phyloP scores from a whole-genome alignment of 2,329 filamentous ascomycete genomes.

The Phoma sp. region DNA sequence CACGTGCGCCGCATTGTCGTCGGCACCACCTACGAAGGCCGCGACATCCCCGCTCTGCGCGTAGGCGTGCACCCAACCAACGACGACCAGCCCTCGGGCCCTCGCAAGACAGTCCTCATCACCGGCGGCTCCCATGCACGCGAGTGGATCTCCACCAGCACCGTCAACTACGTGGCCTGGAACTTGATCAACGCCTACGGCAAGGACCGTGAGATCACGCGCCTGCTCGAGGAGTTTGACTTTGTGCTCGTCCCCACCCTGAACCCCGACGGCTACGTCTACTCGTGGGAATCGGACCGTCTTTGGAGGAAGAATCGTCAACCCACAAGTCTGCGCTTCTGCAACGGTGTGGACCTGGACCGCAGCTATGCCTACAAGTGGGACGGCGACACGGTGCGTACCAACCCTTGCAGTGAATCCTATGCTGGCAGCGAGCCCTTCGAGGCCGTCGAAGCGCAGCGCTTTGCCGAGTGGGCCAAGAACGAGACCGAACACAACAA shows the following conservation, averaged over 20 bases:
- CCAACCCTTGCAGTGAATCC: slow-evolving; percentile 88
- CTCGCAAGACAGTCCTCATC: slow-evolving; percentile 79
- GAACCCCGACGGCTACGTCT: slow-evolving; percentile 94
- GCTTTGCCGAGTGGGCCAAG: slow-evolving; percentile 80
- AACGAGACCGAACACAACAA: slow-evolving; percentile 76
- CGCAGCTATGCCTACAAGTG: slow-evolving; percentile 85
- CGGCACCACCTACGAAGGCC: slow-evolving; percentile 86
- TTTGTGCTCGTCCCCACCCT: slow-evolving; percentile 86
- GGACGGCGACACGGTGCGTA: slow-evolving; percentile 68
- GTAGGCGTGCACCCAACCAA: slow-evolving; percentile 69
- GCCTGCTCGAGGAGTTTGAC: slow-evolving; percentile 82
- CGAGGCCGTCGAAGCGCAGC: slow-evolving; percentile 77
- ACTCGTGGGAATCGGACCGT: slow-evolving; percentile 89
- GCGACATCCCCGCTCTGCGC: slow-evolving; percentile 81
- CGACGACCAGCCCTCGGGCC: slow-evolving; percentile 52
- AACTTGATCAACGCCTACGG: slow-evolving; percentile 83
- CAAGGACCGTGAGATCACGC: slow-evolving; percentile 72
- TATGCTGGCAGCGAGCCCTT: slow-evolving; percentile 86
- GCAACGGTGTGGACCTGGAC: slow-evolving; percentile 87
- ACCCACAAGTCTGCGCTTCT: slow-evolving; percentile 80
- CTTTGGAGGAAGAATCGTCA: slow-evolving; percentile 96
- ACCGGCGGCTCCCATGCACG: slow-evolving; percentile 89
- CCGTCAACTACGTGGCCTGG: slow-evolving; percentile 90
- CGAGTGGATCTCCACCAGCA: slow-evolving; percentile 95
- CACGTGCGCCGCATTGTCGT: slow-evolving; percentile 76